Base-by-base conservation (phyloP, 768 basidiomycete species). In the Boletus vermiculosoides region DNA sequence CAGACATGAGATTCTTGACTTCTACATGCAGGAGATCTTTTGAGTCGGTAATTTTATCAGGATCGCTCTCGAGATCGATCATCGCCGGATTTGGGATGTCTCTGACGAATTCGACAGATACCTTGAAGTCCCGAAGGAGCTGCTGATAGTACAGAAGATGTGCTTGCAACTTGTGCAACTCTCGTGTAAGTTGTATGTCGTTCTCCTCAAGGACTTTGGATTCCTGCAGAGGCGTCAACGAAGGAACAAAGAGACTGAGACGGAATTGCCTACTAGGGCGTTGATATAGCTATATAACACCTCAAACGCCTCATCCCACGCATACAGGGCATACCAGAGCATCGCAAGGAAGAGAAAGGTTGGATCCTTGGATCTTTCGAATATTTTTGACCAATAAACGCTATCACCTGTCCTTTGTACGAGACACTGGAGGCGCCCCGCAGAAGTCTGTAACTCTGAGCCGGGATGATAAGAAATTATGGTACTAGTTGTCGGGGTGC, bases 231-330 rank as follows among this genome's bases (percentile, higher is more conserved):
- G 12, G 13, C 3, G 37, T 55, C n/a, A 55, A 12, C 4, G 22
- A 7, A 37, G 18, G 18, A 5, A 37, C 12, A 20, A 25, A 25
- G 22, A 2, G 12, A 4, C 4, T 1, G 13, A 28, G 18, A 51
- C 6, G 12, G 41, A 16, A 28, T 36, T 10, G 16, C 80, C 22
- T 66, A 83, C 82, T 68, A 86, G 65, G 45, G 55, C 67, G 45
- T 76, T 79, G 22, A 85, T 78, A 59, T 85, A 80, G 5, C 61
- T 57, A 62, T 82, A 82, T 36, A 86, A 56, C 8, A 71, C 66
- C 58, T 84, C 83, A 20, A 85, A 73, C 1, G 80, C 74, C 64
- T 86, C 83, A 53, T 86, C 84, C 83, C 84, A 85, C 5, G 81
- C 78, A 64, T 85, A 85, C 7, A 84, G 60, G 0, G 81, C 77